Base-by-base conservation (phyloP, 2,329 filamentous ascomycete species). In the Annulohypoxylon truncatum region DNA sequence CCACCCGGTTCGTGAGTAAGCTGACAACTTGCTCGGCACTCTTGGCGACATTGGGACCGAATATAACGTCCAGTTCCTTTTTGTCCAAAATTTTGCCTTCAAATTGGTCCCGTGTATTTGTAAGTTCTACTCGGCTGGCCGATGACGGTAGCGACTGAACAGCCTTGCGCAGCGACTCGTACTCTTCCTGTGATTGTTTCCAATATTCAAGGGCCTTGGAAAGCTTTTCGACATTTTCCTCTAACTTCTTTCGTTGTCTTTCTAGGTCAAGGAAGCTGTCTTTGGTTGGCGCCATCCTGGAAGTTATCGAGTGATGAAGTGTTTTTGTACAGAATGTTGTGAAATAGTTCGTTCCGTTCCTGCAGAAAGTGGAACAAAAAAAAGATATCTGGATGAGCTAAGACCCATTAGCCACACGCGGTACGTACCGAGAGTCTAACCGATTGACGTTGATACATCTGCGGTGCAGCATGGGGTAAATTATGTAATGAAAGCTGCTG, bases 141-240 rank as follows among this genome's bases (percentile, higher is more conserved):
- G 82, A 80, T 42, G 82, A 77, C 33, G 83, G 77, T 24, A 90
- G 76, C 3, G 81, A 82, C 55, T 88, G 80, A 28, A 98, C 86
- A 74, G 96, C 93, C 77, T 96, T 93, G 76, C 92, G 94, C 67
- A 98, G 84, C 22, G 90, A 88, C 76, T 97, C 93, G 78, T 98
- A 98, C 77, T 98, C 95, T 50, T 92, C 89, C 77, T 97, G 94
- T 87, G 92, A 96, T 58, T 90, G 90, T 69, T 92, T 91, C 95
- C 95, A 99, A 81, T 97, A 91, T 67, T 89, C 89, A 56, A 98
- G 84, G 5, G 92, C 90, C 74, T 91, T 88, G 59, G 88, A 88
- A 18, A 98, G 86, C 76, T 93, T 89, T 52, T 84, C 81, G 48
- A 97, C 86, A 69, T 90, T 93, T 35, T 89, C 86, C 78, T 97